Percentiles rank a stretch among this genome's conserved stretches.
Evolutionary conservation across 1,284 basidiomycete genomes (phyloP).

Genomic region (Papiliotrema laurentii): DNA sequence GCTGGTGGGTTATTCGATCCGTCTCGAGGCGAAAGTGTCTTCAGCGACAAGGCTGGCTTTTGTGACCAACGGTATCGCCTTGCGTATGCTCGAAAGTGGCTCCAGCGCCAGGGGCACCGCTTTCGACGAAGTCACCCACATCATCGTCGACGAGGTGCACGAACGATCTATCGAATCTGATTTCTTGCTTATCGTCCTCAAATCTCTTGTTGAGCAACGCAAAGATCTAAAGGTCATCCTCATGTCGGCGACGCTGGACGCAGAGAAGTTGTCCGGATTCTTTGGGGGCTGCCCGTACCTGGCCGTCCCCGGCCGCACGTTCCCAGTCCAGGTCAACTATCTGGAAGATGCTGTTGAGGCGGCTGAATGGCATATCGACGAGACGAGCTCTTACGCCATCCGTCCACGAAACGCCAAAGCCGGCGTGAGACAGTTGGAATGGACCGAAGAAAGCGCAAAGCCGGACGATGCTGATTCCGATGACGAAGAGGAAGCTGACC

Average conservation of each 20-base stretch:
- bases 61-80: slow-evolving; percentile 91
- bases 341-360: slow-evolving; percentile 91
- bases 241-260: slow-evolving; percentile 97
- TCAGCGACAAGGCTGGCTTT: slow-evolving; percentile 75
- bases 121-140: slow-evolving; percentile 82
- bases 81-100: slow-evolving; percentile 82
- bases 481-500: slow-evolving; percentile 45
- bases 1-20: slow-evolving; percentile 91
- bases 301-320: slow-evolving; percentile 92
- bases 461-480: slow-evolving; percentile 66
- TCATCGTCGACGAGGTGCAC: slow-evolving; percentile 56
- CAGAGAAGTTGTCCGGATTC: slow-evolving; percentile 87
- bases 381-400: slow-evolving; percentile 78
- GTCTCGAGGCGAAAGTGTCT: slow-evolving; percentile 83
- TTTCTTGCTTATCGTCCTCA: slow-evolving; percentile 92
- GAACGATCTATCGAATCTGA: slow-evolving; percentile 97
- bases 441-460: slow-evolving; percentile 63
- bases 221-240: slow-evolving; percentile 86
- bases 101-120: slow-evolving; percentile 62
- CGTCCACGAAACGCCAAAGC: slow-evolving; percentile 53
- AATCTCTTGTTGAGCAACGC: slow-evolving; percentile 74
- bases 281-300: slow-evolving; percentile 87
- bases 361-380: slow-evolving; percentile 77
- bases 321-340: slow-evolving; percentile 83
- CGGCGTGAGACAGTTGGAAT: slow-evolving; percentile 55